These are phyloP conservation scores for Macrolepiota dolichaula DNA, from an alignment of 768 basidiomycete genomes.

Conservation along the genomic window DNA sequence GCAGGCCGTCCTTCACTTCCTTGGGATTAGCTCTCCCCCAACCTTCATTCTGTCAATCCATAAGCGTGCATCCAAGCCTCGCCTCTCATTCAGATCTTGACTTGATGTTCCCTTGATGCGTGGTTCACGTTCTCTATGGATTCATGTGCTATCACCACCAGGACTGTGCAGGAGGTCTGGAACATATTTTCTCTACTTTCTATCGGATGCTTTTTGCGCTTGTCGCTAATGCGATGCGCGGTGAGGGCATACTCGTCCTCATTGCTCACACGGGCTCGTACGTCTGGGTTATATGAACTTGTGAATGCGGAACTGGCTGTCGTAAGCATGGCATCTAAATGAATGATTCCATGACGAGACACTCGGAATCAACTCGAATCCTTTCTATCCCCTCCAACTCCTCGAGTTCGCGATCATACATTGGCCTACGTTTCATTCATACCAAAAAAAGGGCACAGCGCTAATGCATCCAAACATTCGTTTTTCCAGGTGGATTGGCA, in stretches of 20 bases:
- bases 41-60: background rate
- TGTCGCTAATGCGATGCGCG: background rate
- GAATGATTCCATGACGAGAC: background rate
- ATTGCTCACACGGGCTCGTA: background rate
- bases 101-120: background rate
- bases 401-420: background rate
- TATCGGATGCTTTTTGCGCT: background rate
- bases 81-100: background rate
- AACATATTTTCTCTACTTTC: background rate
- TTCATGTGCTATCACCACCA: background rate
- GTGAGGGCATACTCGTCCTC: background rate
- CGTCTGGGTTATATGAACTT: background rate
- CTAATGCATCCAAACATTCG: slow-evolving; percentile 1
- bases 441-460: background rate
- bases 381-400: background rate
- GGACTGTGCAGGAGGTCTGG: background rate
- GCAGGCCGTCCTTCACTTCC: background rate
- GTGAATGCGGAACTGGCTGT: background rate
- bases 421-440: slow-evolving; percentile 10
- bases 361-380: background rate
- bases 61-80: background rate
- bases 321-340: background rate
- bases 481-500: slow-evolving; percentile 79
- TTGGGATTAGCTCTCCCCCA: background rate
- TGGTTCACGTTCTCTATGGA: background rate